Conservation (phyloP, 805 yeast genomes). For the Phaffomyces antillensis region DNA sequence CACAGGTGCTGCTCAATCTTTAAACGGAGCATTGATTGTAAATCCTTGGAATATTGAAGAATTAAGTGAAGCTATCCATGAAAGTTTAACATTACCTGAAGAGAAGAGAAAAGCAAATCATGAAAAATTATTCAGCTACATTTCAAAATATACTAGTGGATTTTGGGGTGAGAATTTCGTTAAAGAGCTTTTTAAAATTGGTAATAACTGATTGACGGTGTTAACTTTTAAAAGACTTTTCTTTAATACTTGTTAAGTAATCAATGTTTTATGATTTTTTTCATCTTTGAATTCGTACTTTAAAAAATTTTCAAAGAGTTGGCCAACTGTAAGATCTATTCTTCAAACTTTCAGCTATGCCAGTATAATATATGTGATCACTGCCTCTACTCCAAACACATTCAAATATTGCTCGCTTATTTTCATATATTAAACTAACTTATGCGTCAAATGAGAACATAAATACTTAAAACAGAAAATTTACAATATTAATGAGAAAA, state of each 20-base stretch:
- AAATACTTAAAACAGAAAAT: too few relatives aligned
- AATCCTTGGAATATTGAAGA: conserved; percentile 99
- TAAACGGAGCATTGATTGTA: conserved; percentile 88
- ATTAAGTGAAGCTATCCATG: conserved; percentile 75
- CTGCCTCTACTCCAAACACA: too few relatives aligned
- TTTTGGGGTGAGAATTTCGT: conserved; percentile 98
- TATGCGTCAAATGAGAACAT: too few relatives aligned
- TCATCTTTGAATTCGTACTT: too few relatives aligned
- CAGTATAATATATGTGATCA: too few relatives aligned
- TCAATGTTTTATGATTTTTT: not conserved
- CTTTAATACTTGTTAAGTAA: not conserved
- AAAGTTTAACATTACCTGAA: conserved; percentile 75
- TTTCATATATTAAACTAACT: too few relatives aligned
- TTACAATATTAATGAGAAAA: too few relatives aligned
- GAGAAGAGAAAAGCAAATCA: conserved; percentile 78
- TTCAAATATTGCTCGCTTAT: too few relatives aligned
- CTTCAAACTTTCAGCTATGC: too few relatives aligned
- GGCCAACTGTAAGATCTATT: too few relatives aligned
- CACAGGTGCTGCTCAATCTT: conserved; percentile 98
- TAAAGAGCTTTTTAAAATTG: conserved; percentile 58
- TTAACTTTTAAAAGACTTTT: too few relatives aligned
- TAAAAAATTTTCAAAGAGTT: too few relatives aligned
- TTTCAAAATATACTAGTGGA: conserved; percentile 88
- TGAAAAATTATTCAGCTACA: conserved; percentile 76
- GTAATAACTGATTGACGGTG: conserved; percentile 12